Evolutionary conservation across 202 grass and related monocot species (phyloP), one percentile per base, ranked within the genome.

Genomic region (Dendrocalamus latiflorus): DNA sequence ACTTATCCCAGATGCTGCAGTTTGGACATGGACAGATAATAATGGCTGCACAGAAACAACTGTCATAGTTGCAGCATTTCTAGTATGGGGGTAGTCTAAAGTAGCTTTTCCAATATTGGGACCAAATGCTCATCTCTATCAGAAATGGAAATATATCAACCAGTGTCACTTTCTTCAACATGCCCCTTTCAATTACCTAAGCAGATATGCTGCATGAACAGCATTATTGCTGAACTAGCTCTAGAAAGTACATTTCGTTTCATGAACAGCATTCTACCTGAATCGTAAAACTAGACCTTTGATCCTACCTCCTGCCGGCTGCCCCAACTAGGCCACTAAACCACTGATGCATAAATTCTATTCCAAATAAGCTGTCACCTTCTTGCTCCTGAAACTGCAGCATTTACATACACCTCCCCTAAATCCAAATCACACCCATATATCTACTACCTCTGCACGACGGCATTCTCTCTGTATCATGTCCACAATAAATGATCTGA

Each of bases 41-140:
- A 61, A 62, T 75, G 8, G 38, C 25, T 48, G 37, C 41, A 70
- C 16, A 61, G 28, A 49, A 25, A 60, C 7, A 20, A 14, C 22
- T 84, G 39, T 13, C 26, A 28, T 21, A 78, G 45, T 62, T 78
- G 42, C 54, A 63, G 49, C 44, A n/a, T n/a, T n/a, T 72, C 8
- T 47, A 6, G 60, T 20, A 4, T 18, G 4, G 38, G 47, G 16
- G 9, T 15, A 22, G n/a, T n/a, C n/a, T 53, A 25, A 41, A 11
- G 58, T 28, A 28, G 38, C 2, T 26, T n/a, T 21, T 65, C 53
- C 22, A 33, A 75, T 16, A 16, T 63, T 62, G 22, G 82, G 55
- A 78, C 21, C 65, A 54, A 79, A 78, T 78, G 48, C 4, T 8
- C 37, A 82, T 55, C 47, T 82, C 34, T 63, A 36, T 36, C 6